phyloP scores from a whole-genome alignment of 768 basidiomycete species.

The Tylopilus subfusipes region DNA sequence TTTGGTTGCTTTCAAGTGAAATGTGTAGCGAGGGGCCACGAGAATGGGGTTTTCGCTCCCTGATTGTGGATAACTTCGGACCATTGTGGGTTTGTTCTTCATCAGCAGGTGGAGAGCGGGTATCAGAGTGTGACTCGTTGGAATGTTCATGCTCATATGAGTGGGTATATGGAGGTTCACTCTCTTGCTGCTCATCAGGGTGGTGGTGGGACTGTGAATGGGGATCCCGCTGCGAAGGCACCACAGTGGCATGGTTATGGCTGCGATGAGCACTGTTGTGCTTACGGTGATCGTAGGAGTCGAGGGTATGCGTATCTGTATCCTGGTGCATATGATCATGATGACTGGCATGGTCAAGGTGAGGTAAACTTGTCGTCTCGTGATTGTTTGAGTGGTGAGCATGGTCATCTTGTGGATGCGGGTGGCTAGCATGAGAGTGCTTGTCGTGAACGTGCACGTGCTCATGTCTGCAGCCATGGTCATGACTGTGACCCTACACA shows the following conservation, averaged over 20 bases:
- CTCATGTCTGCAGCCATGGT: slow-evolving; percentile 15
- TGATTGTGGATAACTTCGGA: slow-evolving; percentile 17
- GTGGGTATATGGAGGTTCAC: slow-evolving; percentile 23
- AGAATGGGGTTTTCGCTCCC: slow-evolving; percentile 36
- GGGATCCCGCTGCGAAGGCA: slow-evolving; percentile 14
- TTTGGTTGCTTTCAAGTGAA: slow-evolving; percentile 24
- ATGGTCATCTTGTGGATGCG: slow-evolving; percentile 33
- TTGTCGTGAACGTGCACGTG: slow-evolving; percentile 19
- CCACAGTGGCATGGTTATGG: slow-evolving; percentile 16
- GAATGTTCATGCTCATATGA: slow-evolving; percentile 30
- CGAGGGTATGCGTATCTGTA: slow-evolving; percentile 12
- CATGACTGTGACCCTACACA: slow-evolving; percentile 19
- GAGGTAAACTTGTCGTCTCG: slow-evolving; percentile 12
- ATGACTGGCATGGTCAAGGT: slow-evolving; percentile 16
- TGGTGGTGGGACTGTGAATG: slow-evolving; percentile 27
- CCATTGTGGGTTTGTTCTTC: slow-evolving; percentile 5
- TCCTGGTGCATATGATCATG: slow-evolving; percentile 22
- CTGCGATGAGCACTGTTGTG: slow-evolving; percentile 11
- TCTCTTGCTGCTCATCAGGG: slow-evolving; percentile 25
- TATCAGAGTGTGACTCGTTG: slow-evolving; percentile 18
- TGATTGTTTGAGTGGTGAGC: slow-evolving; percentile 20
- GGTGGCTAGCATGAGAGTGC: slow-evolving; percentile 36
- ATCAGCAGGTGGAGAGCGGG: slow-evolving; percentile 10
- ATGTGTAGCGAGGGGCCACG: slow-evolving; percentile 41
- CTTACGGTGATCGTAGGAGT: slow-evolving; percentile 9